Conservation (phyloP, 371 early-diverging fungal genomes). For the Mortierella sp. region DNA sequence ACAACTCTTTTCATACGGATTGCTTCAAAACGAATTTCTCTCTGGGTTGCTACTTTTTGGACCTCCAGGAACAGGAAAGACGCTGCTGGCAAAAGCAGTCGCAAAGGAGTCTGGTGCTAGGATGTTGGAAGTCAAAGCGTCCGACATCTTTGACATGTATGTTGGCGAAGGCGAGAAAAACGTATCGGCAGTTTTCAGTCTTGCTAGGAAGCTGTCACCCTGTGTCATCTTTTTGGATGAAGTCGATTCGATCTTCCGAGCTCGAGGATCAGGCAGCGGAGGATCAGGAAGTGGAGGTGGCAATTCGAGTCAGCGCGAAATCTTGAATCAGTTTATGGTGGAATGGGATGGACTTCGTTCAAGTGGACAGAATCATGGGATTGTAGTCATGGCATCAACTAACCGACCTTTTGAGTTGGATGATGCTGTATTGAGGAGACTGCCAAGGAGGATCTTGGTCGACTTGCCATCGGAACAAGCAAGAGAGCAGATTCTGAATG, state of each 20-base stretch:
- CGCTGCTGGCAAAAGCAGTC: slow-evolving; percentile 96
- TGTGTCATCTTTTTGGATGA: slow-evolving; percentile 99
- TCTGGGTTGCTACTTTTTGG: slow-evolving; percentile 95
- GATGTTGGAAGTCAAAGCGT: slow-evolving; percentile 94
- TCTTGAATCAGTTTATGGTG: slow-evolving; percentile 96
- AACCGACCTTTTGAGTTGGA: slow-evolving; percentile 99
- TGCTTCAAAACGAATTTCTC: slow-evolving; percentile 81
- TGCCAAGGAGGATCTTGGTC: slow-evolving; percentile 95
- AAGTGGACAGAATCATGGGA: slow-evolving; percentile 73
- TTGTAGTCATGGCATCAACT: slow-evolving; percentile 95
- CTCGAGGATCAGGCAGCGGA: slow-evolving; percentile 72
- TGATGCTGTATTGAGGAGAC: slow-evolving; percentile 96
- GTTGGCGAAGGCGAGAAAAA: slow-evolving; percentile 99
- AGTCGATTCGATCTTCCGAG: slow-evolving; percentile 94
- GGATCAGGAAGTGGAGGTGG: slow-evolving; percentile 63
- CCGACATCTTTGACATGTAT: slow-evolving; percentile 96
- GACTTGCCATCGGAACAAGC: slow-evolving; percentile 92
- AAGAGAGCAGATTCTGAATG: slow-evolving; percentile 83
- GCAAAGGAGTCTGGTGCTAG: slow-evolving; percentile 95
- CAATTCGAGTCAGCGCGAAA: slow-evolving; percentile 79
- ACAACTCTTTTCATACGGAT: slow-evolving; percentile 81
- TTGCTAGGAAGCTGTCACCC: slow-evolving; percentile 95
- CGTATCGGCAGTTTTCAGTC: slow-evolving; percentile 93
- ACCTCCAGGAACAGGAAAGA: slow-evolving; percentile 99
- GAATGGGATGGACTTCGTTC: slow-evolving; percentile 97